Evolutionary conservation across 1,284 basidiomycete genomes (phyloP).

Genomic region (Rhodotorula sp.): DNA sequence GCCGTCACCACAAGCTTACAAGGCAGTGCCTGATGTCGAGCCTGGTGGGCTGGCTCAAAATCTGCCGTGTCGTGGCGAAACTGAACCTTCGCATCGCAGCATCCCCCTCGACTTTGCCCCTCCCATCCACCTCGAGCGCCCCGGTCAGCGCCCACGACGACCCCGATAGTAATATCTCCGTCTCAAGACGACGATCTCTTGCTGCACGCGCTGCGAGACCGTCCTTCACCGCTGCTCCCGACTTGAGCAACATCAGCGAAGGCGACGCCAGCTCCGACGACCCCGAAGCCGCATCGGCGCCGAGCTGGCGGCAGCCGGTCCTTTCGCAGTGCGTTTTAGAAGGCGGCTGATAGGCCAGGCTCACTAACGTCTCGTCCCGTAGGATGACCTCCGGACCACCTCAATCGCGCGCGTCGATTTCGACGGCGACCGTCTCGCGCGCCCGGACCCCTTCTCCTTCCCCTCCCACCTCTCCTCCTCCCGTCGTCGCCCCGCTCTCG

Average conservation of each 20-base stretch:
- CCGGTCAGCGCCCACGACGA: background rate
- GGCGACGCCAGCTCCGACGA: conserved; percentile 14
- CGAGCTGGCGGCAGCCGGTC: too few relatives aligned
- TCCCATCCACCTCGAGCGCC: background rate
- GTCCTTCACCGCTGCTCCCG: conserved; percentile 16
- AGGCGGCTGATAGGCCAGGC: too few relatives aligned
- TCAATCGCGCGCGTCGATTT: background rate
- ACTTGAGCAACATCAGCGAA: conserved; percentile 36
- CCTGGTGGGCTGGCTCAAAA: background rate
- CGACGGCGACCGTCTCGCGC: background rate
- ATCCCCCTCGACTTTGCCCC: background rate
- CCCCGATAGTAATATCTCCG: background rate
- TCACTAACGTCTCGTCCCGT: background rate
- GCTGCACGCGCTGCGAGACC: conserved; percentile 8
- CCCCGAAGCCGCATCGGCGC: background rate
- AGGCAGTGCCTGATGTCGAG: background rate
- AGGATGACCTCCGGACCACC: background rate
- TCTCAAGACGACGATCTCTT: conserved; percentile 5
- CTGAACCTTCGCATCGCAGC: background rate
- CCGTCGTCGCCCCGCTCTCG: background rate
- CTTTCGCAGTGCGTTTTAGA: background rate
- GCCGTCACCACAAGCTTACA: background rate
- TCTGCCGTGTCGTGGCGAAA: too few relatives aligned
- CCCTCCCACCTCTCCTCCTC: background rate
- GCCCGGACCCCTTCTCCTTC: background rate